Evolutionary conservation across 1,284 basidiomycete genomes (phyloP), one percentile per base, ranked within the genome.

Genomic region (Mycena citricolor): DNA sequence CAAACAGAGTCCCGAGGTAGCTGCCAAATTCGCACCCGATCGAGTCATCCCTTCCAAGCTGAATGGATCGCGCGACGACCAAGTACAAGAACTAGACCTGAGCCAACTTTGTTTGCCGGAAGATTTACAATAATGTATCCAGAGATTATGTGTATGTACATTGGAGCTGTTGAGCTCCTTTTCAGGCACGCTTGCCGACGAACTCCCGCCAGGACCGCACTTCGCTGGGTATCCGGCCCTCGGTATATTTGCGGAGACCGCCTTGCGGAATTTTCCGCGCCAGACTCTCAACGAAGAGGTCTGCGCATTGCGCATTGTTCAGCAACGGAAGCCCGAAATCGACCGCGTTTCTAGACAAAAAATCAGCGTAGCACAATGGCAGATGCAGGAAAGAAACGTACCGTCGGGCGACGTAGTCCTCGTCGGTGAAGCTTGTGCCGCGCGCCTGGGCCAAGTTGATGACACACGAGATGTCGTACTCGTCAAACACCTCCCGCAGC

Each of bases 391-490:
- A 32, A 36, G 42, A 28, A 32, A 70, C 74, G 56, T 59, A 86
- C 81, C 86, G 75, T 58, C 92, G 81, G 42, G 97, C 94, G 32
- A 98, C 94, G 60, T 99, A 99, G 63, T 99, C 94, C 68, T 97
- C 92, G 65, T 99, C 95, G 16, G 84, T 74, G 20, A 85, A 82
- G 56, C 85, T 82, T 38, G 73, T 74, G 22, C 87, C 95, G 12
- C 94, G 82, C 51, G 81, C 73, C 60, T 86, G 83, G 14, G 95
- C 88, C 36, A 99, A 77, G 71, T 99, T 98, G 69, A 99, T 84
- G 33, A 99, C 95, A 47, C 86, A 89, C 61, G 94, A 88, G 61
- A 99, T 97, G 59, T 98, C 91, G 65, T 90, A 88, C 66, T 97
- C 90, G 65, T 97, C 93, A 57, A 91, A 90, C 16, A 90, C 90